Conservation (phyloP, 2,329 filamentous ascomycete genomes). For the Chaetomium sp. region DNA sequence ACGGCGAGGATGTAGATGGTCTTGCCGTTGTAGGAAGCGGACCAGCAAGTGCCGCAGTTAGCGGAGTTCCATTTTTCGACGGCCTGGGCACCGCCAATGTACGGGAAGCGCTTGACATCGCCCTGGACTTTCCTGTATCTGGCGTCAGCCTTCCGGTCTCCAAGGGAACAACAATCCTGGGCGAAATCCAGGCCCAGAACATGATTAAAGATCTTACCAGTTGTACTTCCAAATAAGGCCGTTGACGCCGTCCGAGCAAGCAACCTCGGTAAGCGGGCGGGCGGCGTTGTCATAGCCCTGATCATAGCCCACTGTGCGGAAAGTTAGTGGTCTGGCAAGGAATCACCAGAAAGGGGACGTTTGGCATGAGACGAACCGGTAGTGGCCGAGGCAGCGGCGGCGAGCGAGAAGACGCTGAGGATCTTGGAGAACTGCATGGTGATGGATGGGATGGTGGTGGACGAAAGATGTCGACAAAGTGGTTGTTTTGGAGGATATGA, state of each 20-base stretch:
- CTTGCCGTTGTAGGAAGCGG: constrained; percentile 44
- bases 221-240: constrained; percentile 58
- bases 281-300: constrained; percentile 57
- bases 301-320: constrained; percentile 59
- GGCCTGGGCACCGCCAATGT: constrained; percentile 47
- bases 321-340: not conserved
- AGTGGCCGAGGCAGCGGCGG: constrained; percentile 23
- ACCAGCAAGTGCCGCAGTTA: constrained; percentile 56
- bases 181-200: too few species aligned
- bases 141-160: too few species aligned
- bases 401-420: constrained; percentile 24
- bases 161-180: too few species aligned
- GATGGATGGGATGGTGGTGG: constrained; percentile 1
- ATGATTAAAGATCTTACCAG: constrained; percentile 30
- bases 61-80: constrained; percentile 30
- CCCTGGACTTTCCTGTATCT: constrained; percentile 40
- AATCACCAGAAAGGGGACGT: not conserved
- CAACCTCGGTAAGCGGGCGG: constrained; percentile 49
- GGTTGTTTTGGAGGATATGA: too few species aligned
- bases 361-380: constrained; percentile 16
- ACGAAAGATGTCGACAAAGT: too few species aligned
- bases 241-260: constrained; percentile 63
- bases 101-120: constrained; percentile 44
- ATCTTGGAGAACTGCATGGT: constrained; percentile 25
- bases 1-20: constrained; percentile 51